phyloP scores from a whole-genome alignment of 2,329 filamentous ascomycete genomes.

The Sclerotinia subarctica region DNA sequence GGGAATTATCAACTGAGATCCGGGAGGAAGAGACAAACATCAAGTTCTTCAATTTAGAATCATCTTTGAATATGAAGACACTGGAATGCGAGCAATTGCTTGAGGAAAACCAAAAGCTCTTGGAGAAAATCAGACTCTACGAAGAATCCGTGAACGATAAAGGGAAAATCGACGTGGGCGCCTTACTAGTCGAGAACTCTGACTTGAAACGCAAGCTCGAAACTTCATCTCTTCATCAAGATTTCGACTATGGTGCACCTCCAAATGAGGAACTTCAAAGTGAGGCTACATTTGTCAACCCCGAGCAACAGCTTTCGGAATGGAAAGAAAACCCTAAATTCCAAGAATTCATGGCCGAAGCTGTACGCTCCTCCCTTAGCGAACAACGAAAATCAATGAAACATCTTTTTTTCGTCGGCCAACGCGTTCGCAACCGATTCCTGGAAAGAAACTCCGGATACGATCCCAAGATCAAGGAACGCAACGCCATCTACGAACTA shows the following conservation, averaged over 20 bases:
- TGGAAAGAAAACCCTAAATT: conserved; percentile 19
- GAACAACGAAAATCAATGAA: conserved; percentile 21
- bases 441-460: conserved; percentile 15
- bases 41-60: conserved; percentile 15
- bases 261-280: conserved; percentile 16
- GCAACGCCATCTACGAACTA: conserved; percentile 15
- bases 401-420: conserved; percentile 19
- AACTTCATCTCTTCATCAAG: background rate
- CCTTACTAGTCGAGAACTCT: conserved; percentile 18
- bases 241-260: conserved; percentile 11
- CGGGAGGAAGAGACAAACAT: conserved; percentile 17
- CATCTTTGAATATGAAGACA: conserved; percentile 14
- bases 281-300: conserved; percentile 15
- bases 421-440: conserved; percentile 20
- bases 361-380: conserved; percentile 14
- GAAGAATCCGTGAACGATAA: conserved; percentile 20
- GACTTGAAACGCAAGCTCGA: conserved; percentile 17
- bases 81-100: conserved; percentile 16
- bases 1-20: conserved; percentile 13
- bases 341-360: conserved; percentile 14
- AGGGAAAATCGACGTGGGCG: conserved; percentile 19
- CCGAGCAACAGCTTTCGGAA: background rate
- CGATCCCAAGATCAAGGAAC: conserved; percentile 16
- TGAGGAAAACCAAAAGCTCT: conserved; percentile 15
- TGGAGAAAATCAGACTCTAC: conserved; percentile 15